Percentiles rank a stretch among this genome's conserved stretches.
These are phyloP conservation scores for Phaseolus lunatus DNA, from an alignment of 306 rosid genomes.

Conservation along the genomic window DNA sequence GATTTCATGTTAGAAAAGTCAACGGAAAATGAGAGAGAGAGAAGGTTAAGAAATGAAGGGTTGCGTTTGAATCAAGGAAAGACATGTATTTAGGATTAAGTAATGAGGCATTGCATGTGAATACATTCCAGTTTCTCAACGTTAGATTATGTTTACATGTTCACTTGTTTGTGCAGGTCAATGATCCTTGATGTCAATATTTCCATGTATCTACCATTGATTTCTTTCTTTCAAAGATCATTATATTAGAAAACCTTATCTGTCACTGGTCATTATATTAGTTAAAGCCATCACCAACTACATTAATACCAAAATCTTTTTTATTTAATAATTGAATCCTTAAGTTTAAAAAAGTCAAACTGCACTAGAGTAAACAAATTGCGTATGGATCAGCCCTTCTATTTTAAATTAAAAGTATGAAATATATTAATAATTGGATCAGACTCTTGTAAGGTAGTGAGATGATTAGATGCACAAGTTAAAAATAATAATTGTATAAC, in stretches of 20 bases:
- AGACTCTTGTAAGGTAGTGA: neutral
- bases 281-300: slow-evolving; percentile 16
- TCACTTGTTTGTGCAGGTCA: slow-evolving; percentile 55
- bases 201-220: neutral
- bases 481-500: neutral
- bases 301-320: neutral
- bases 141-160: slow-evolving; percentile 47
- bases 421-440: neutral
- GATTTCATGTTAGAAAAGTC: slow-evolving; percentile 54
- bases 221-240: slow-evolving; percentile 35
- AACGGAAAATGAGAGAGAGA: slow-evolving; percentile 50
- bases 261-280: slow-evolving; percentile 29
- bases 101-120: slow-evolving; percentile 58
- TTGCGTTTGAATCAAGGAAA: slow-evolving; percentile 55
- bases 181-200: slow-evolving; percentile 41
- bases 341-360: slow-evolving; percentile 14
- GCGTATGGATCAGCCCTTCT: neutral
- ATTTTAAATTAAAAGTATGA: neutral
- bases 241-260: slow-evolving; percentile 31
- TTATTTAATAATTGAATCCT: neutral
- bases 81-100: slow-evolving; percentile 50
- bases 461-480: neutral
- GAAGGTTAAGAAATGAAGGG: slow-evolving; percentile 6
- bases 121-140: slow-evolving; percentile 43
- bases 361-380: neutral